Evolutionary conservation across 1,139 yeast genomes (phyloP).

Genomic region (Nakaseomyces sp.): DNA sequence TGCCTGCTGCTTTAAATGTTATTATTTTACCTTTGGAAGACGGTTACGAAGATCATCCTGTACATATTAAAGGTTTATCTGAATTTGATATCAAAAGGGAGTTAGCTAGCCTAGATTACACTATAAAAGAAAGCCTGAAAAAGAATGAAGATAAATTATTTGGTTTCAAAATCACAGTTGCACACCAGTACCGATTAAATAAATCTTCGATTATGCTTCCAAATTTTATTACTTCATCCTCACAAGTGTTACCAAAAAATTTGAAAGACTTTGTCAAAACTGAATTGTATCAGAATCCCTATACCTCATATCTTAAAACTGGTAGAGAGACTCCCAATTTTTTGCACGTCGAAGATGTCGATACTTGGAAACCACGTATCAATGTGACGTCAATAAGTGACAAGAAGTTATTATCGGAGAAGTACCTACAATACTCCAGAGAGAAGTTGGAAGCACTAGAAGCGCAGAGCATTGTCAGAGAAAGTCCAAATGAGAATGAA

Average conservation of each 20-base stretch:
- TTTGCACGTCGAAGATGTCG: constrained; percentile 20
- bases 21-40: constrained; percentile 26
- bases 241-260: constrained; percentile 13
- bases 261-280: constrained; percentile 19
- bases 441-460: constrained; percentile 22
- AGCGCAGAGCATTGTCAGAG: constrained; percentile 11
- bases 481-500: constrained; percentile 8
- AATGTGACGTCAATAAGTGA: constrained; percentile 13
- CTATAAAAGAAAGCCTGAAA: constrained; percentile 7
- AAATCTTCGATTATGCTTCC: constrained; percentile 12
- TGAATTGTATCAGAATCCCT: constrained; percentile 12
- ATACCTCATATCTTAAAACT: constrained; percentile 8
- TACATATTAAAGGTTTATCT: constrained; percentile 14
- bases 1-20: constrained; percentile 19
- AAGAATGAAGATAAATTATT: constrained; percentile 9
- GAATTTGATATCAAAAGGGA: constrained; percentile 12
- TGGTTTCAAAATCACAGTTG: constrained; percentile 17
- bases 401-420: constrained; percentile 10
- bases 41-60: constrained; percentile 18
- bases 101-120: constrained; percentile 9
- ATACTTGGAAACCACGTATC: constrained; percentile 22
- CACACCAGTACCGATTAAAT: constrained; percentile 15
- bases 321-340: constrained; percentile 25
- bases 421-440: constrained; percentile 18
- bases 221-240: constrained; percentile 12